Conservation (phyloP, 768 basidiomycete species). For the Lactarius psammicola region DNA sequence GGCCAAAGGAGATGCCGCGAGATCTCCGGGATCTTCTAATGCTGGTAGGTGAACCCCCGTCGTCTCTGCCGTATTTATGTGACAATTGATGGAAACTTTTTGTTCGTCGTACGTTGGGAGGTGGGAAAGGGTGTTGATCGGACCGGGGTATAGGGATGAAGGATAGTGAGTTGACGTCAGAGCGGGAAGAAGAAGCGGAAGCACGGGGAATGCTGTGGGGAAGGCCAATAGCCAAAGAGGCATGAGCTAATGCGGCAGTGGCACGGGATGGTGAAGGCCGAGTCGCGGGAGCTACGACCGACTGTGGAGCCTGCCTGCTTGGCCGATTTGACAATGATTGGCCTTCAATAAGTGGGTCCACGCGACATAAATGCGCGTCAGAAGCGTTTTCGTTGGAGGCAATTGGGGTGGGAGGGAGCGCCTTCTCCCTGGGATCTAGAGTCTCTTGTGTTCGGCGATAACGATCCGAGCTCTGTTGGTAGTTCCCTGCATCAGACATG, state of each 20-base stretch:
- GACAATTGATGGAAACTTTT: conserved; percentile 53
- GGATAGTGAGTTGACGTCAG: conserved; percentile 51
- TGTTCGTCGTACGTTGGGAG: conserved; percentile 42
- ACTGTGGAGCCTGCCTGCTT: conserved; percentile 1
- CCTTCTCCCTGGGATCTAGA: conserved; percentile 31
- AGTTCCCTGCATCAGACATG: conserved; percentile 31
- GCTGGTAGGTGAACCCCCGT: conserved; percentile 22
- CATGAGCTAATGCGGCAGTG: conserved; percentile 50
- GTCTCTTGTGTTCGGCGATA: background rate
- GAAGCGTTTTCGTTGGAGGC: conserved; percentile 26
- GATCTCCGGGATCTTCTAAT: conserved; percentile 37
- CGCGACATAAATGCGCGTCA: conserved; percentile 8
- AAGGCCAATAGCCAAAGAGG: conserved; percentile 57
- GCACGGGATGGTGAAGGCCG: conserved; percentile 32
- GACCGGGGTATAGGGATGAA: conserved; percentile 38
- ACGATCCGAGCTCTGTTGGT: conserved; percentile 31
- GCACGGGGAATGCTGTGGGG: conserved; percentile 51
- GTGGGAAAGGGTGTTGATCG: conserved; percentile 27
- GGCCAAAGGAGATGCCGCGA: conserved; percentile 58
- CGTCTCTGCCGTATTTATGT: conserved; percentile 31
- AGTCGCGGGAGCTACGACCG: background rate
- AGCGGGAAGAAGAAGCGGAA: conserved; percentile 41
- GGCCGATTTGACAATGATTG: conserved; percentile 2
- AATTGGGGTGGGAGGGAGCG: conserved; percentile 37
- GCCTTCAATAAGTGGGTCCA: background rate